These are phyloP conservation scores for Monosporascus sp. DNA, from an alignment of 2,329 filamentous ascomycete species.

Conservation along the genomic window DNA sequence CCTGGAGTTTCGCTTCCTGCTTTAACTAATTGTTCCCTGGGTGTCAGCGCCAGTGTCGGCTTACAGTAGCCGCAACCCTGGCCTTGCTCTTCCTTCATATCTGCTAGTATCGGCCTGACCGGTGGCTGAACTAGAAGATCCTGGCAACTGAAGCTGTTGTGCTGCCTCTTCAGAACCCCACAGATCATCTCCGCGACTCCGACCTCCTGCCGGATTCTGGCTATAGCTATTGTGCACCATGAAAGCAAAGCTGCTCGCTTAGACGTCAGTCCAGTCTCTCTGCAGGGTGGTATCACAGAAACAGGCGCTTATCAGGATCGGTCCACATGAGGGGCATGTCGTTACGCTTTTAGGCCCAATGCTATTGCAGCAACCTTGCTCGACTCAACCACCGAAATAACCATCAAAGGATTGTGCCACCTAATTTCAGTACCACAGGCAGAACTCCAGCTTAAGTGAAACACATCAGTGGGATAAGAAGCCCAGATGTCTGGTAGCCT, in stretches of 20 bases:
- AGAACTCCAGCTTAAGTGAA: too few relatives aligned
- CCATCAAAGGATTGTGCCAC: background rate
- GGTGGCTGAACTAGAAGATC: background rate
- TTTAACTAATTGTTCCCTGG: background rate
- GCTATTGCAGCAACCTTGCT: background rate
- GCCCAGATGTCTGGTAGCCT: too few relatives aligned
- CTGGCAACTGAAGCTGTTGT: background rate
- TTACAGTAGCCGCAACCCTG: background rate
- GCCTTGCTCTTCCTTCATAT: background rate
- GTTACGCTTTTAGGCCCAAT: background rate
- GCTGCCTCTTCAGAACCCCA: background rate
- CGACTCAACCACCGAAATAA: background rate
- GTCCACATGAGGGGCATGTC: background rate
- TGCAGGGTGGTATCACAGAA: background rate
- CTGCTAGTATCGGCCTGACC: background rate
- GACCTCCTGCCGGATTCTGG: background rate
- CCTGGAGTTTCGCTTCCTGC: background rate
- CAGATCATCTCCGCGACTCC: background rate
- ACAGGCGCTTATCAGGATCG: background rate
- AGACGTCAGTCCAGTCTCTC: background rate
- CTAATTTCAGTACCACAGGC: background rate
- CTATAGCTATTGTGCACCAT: background rate
- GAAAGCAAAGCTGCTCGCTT: background rate
- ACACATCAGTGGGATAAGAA: too few relatives aligned
- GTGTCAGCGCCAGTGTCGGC: background rate